phyloP scores from a whole-genome alignment of 768 basidiomycete genomes.

The Mycena floridula region DNA sequence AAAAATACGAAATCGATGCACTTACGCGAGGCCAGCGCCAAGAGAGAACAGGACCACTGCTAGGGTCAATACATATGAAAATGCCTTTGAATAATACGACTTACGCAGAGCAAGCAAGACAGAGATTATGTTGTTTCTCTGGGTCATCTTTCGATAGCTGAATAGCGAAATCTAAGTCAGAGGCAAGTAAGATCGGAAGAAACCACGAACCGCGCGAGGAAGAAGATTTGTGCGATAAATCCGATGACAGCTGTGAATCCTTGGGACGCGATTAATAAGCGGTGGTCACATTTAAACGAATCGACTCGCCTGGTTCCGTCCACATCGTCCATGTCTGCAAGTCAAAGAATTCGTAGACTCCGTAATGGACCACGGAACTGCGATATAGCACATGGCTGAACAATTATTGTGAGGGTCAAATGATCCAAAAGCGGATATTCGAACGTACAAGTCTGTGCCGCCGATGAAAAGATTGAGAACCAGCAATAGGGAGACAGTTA shows the following conservation, averaged over 20 bases:
- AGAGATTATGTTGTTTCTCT: neutral
- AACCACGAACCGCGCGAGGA: constrained; percentile 1
- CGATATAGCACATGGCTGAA: constrained; percentile 4
- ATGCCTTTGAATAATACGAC: too few species aligned
- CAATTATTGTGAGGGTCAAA: neutral
- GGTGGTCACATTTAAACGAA: too few species aligned
- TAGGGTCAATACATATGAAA: too few species aligned
- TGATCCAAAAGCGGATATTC: neutral
- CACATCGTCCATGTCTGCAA: constrained; percentile 10
- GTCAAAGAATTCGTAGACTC: constrained; percentile 2
- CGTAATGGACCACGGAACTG: constrained; percentile 1
- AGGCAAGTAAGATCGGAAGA: neutral
- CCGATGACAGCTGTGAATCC: constrained; percentile 5
- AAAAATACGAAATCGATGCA: neutral
- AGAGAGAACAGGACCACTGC: constrained; percentile 3
- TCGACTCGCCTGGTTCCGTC: constrained; percentile 4
- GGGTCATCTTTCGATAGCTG: neutral
- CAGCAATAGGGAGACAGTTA: constrained; percentile 1
- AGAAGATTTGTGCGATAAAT: constrained; percentile 4
- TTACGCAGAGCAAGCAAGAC: neutral
- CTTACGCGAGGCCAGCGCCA: constrained; percentile 3
- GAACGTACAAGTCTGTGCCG: constrained; percentile 5
- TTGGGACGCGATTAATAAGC: too few species aligned
- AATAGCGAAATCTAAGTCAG: too few species aligned
- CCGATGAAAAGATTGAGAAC: constrained; percentile 4